Base-by-base conservation (phyloP, 306 rosid genomes). In the Prunus armeniaca region DNA sequence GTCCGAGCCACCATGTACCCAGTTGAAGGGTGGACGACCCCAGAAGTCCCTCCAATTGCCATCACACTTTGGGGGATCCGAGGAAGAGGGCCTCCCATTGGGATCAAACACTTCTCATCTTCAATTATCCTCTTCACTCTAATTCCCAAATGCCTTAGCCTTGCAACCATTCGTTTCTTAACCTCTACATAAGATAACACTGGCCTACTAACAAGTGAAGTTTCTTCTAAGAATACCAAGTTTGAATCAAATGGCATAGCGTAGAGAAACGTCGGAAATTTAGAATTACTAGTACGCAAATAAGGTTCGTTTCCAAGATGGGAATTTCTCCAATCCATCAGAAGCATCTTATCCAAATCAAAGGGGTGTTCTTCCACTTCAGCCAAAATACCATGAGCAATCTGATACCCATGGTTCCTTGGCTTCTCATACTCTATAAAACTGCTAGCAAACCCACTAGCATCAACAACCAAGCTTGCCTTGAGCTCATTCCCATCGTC, bases 81-180 rank as follows among this genome's bases (percentile, higher is more conserved):
- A 11, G 98, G 97, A 1, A 93, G 91, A 69, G 94, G 86, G 19
- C 98, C 98, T 46, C 97, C 97, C 98, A 93, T 93, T 76, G 98
- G 97, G 54, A 93, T 89, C 90, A 90, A 79, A 51, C 98, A 93
- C 86, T 91, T 93, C 84, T 93, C 98, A 68, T 85, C 89, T 76
- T 93, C 97, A 52, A 90, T 20, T 2, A 93, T 41, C 55, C 86
- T 84, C 46, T 74, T 87, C 81, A 93, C 98, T 80, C 80, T 74
- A 24, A 93, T 88, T 7, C 97, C 98, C 57, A 91, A 79, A 72
- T 93, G 93, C 58, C 97, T 89, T 50, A 91, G 49, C 83, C 98
- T 88, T 0, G 97, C 98, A 62, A 80, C 94, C 98, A 93, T 91
- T 78, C 97, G 84, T 54, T 62, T 81, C 86, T 90, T 91, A 9